These are phyloP conservation scores for Sclerotinia trifoliorum DNA, from an alignment of 2,329 filamentous ascomycete species.

Conservation along the genomic window DNA sequence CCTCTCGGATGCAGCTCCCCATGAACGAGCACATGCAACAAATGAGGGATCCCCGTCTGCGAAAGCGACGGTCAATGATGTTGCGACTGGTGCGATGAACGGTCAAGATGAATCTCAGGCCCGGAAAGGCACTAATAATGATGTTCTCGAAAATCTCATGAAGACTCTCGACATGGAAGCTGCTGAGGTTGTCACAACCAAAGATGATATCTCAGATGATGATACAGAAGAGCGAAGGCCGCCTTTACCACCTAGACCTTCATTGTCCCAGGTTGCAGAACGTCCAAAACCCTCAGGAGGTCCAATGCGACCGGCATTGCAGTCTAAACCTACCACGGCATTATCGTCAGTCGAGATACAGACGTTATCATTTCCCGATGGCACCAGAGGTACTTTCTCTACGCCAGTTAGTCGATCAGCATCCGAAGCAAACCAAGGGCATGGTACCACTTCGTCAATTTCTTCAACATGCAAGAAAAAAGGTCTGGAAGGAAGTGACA, in stretches of 20 bases:
- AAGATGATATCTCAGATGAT: conserved; percentile 15
- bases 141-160: conserved; percentile 4
- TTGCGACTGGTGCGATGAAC: conserved; percentile 32
- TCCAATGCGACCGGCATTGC: conserved; percentile 41
- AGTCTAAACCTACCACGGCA: conserved; percentile 77
- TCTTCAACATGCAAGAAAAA: conserved; percentile 36
- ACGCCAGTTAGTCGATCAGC: conserved; percentile 41
- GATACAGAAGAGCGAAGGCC: conserved; percentile 43
- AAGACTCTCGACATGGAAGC: conserved; percentile 3
- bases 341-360: conserved; percentile 79
- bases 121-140: conserved; percentile 16
- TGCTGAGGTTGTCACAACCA: neutral
- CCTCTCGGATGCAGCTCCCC: conserved; percentile 21
- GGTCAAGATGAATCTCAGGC: conserved; percentile 27
- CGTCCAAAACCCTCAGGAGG: conserved; percentile 26
- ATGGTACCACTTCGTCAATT: conserved; percentile 27
- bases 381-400: conserved; percentile 62
- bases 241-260: conserved; percentile 48
- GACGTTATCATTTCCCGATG: conserved; percentile 70
- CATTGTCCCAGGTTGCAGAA: conserved; percentile 33
- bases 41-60: conserved; percentile 25
- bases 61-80: conserved; percentile 32
- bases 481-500: conserved; percentile 47
- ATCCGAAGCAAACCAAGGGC: conserved; percentile 36
- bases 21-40: conserved; percentile 29